Conservation (phyloP, 257 asterid species). For the Striga asiatica region DNA sequence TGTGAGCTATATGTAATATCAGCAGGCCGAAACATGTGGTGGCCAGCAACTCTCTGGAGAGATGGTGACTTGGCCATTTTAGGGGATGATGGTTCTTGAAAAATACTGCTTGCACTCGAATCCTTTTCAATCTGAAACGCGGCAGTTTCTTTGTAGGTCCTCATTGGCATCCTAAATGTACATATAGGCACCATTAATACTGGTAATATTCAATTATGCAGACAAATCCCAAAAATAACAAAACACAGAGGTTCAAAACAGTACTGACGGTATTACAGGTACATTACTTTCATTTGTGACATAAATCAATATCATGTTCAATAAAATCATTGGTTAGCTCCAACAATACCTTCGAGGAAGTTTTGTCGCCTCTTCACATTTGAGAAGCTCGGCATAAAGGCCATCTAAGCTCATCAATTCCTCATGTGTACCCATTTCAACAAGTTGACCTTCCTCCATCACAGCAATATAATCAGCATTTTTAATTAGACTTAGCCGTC, state of each 20-base stretch:
- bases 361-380: constrained; percentile 95
- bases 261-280: neutral
- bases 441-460: constrained; percentile 99
- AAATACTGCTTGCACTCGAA: constrained; percentile 58
- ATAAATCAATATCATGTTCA: constrained; percentile 6
- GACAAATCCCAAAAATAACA: constrained; percentile 10
- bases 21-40: constrained; percentile 58
- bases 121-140: constrained; percentile 84
- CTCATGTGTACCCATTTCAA: constrained; percentile 99
- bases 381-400: constrained; percentile 94
- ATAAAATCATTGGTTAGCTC: constrained; percentile 10
- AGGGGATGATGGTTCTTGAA: constrained; percentile 90
- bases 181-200: neutral
- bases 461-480: constrained; percentile 98
- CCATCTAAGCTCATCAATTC: constrained; percentile 89
- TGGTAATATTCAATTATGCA: constrained; percentile 1
- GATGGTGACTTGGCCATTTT: constrained; percentile 93
- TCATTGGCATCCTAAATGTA: constrained; percentile 79
- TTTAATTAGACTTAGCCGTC: constrained; percentile 83
- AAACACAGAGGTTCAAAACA: neutral
- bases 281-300: constrained; percentile 7
- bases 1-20: constrained; percentile 63
- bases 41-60: constrained; percentile 70
- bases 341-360: constrained; percentile 82
- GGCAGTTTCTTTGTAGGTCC: constrained; percentile 64